Evolutionary conservation across 768 basidiomycete genomes (phyloP), one percentile per base, ranked within the genome.

Genomic region (Hypholoma sublateritium): DNA sequence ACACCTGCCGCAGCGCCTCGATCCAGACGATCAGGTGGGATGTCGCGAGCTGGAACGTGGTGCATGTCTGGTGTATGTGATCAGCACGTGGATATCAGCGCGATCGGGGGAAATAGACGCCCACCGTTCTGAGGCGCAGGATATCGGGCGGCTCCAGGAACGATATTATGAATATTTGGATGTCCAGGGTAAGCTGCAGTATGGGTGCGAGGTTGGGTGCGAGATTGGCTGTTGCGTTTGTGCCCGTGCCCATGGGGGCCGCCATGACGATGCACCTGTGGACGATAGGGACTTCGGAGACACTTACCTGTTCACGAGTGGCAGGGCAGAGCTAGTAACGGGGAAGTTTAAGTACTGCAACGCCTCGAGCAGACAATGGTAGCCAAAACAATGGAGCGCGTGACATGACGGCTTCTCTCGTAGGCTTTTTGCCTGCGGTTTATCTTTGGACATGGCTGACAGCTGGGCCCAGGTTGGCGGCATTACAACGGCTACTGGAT

Each of bases 11-110:
- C 1, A 70, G 53, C 21, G 67, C 67, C 24, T 61, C 58, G 6
- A 72, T 56, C 71, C 71, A 72, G 3, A 71, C 67, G 21, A 59
- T 67, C 5, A 64, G 61, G 17, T 65, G 61, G 4, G 14, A 19
- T 11, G 69, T 67, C 11, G 62, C 62, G 3, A 44, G 32, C 32
- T 57, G 45, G n/a, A 72, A 35, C 2, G 43, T 28, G 49, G 61
- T 67, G 41, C 65, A 70, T n/a, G 60, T 65, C 71, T 72, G 39
- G 44, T 24, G 17, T 34, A 21, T 43, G 9, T 6, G 6, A 14
- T 53, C 11, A 53, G 21, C 17, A 35, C 42, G 19, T 19, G 32
- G 43, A 53, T 53, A 22, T 37, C 24, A 16, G 22, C 21, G 9
- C n/a, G 6, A 19, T 22, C 16, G 5, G 43, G 17, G 13, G n/a